Base-by-base conservation (phyloP, 2,329 filamentous ascomycete genomes). In the Fusarium nisikadoi region DNA sequence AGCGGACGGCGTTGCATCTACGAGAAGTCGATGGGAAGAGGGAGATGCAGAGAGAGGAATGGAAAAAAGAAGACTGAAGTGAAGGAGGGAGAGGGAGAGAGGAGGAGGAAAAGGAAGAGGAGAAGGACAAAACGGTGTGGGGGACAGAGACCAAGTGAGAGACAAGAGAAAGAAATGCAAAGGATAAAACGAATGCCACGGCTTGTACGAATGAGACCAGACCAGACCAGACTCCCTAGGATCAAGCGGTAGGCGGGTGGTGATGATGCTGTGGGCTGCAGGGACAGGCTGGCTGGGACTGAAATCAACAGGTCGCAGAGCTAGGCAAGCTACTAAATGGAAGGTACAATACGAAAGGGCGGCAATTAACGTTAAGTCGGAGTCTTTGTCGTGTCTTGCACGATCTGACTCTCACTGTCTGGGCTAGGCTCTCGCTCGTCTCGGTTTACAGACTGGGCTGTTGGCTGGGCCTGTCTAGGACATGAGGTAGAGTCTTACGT, bases 261-360 rank as follows among this genome's bases (percentile, higher is more conserved):
- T 73, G 73, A 73, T 75, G 74, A 76, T 76, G 75, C 66, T 74
- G 62, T 73, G 71, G 66, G 75, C 63, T 73, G 63, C 71, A 74
- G 73, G 75, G 75, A 76, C 75, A 68, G 71, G 67, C 73, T 72
- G 49, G 68, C 71, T 70, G 49, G 65, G 63, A 63, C 53, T 74
- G 70, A 73, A 71, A 72, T 75, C 62, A 65, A 75, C 23, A 43
- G 47, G 49, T 46, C 31, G 65, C 68, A 73, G 39, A 59, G 56
- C 29, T 41, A 63, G 45, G 57, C 36, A 64, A 68, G 56, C 65
- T 68, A 68, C 56, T 65, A 42, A 46, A 49, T 45, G 58, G 55
- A 68, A 64, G 45, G 65, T 41, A 50, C 65, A 62, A 52, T 55
- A 68, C 55, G 38, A 31, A 33, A 47, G 58, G 55, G 54, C 65